phyloP scores from a whole-genome alignment of 805 yeast species.

The Nematodospora valgi region DNA sequence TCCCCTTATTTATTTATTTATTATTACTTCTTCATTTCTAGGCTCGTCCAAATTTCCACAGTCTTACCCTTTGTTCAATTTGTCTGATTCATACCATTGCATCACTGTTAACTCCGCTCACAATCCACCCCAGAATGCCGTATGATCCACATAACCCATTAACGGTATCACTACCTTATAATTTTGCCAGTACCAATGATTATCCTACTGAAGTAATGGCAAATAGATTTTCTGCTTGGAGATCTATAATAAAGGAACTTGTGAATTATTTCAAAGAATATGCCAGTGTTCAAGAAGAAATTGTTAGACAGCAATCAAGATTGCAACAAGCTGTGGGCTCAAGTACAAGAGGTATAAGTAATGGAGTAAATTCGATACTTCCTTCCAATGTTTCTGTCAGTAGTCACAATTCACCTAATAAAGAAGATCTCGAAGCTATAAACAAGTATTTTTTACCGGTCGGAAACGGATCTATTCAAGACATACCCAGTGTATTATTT shows the following conservation, averaged over 20 bases:
- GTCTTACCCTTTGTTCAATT: too few species aligned
- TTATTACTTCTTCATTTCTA: too few species aligned
- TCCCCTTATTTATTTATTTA: too few species aligned
- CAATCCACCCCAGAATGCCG: conserved; percentile 6
- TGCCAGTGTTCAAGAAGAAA: conserved; percentile 83
- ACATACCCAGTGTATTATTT: conserved; percentile 67
- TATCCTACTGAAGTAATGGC: conserved; percentile 86
- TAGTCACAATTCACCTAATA: conserved; percentile 7
- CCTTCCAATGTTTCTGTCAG: background rate
- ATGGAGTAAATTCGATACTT: conserved; percentile 8
- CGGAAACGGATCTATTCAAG: conserved; percentile 74
- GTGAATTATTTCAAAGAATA: conserved; percentile 74
- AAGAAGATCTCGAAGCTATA: conserved; percentile 31
- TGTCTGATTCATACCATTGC: too few species aligned
- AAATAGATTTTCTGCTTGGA: conserved; percentile 81
- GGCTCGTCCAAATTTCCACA: too few species aligned
- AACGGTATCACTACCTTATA: conserved; percentile 37
- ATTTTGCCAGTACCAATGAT: conserved; percentile 30
- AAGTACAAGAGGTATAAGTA: conserved; percentile 12
- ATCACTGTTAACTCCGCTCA: too few species aligned
- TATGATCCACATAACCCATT: conserved; percentile 29
- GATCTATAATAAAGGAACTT: conserved; percentile 70
- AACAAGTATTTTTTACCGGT: conserved; percentile 64
- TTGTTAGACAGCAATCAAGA: conserved; percentile 76
- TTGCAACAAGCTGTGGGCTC: conserved; percentile 69